Evolutionary conservation across 257 asterid genomes (phyloP).

Genomic region (Cruciata laevipes): DNA sequence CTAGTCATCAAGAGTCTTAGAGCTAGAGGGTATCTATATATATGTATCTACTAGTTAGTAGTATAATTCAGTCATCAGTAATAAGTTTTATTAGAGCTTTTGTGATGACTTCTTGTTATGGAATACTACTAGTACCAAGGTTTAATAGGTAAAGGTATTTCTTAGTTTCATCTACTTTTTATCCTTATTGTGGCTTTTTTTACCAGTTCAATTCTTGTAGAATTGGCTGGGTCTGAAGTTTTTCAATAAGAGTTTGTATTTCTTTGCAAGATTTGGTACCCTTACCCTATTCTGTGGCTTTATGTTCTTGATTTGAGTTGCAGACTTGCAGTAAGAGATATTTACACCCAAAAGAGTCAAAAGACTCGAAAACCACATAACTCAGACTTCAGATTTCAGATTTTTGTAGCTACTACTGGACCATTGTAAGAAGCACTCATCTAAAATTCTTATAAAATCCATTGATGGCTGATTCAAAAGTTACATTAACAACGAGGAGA

Average conservation of each 20-base stretch:
- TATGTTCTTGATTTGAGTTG: neutral
- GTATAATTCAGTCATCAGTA: neutral
- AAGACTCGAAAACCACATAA: no score
- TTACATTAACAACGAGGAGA: neutral
- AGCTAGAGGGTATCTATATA: neutral
- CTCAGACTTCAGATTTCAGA: no score
- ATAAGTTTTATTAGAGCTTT: neutral
- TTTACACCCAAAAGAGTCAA: no score
- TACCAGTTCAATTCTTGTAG: neutral
- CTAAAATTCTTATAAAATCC: neutral
- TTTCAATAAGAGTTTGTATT: neutral
- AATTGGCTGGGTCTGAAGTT: neutral
- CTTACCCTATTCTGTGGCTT: neutral
- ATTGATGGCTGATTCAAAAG: neutral
- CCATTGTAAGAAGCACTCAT: neutral
- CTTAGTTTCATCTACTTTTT: neutral
- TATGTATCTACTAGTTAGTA: neutral
- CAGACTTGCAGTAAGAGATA: no score
- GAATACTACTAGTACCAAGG: neutral
- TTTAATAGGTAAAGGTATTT: neutral
- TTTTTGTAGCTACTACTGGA: no score
- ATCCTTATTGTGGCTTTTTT: neutral
- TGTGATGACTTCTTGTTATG: neutral
- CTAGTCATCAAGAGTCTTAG: neutral
- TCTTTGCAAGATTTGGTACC: neutral